A percentile compares a stretch with the other conserved stretches of the same genome.
phyloP scores from a whole-genome alignment of 768 basidiomycete genomes.

The Mycena alexandri region DNA sequence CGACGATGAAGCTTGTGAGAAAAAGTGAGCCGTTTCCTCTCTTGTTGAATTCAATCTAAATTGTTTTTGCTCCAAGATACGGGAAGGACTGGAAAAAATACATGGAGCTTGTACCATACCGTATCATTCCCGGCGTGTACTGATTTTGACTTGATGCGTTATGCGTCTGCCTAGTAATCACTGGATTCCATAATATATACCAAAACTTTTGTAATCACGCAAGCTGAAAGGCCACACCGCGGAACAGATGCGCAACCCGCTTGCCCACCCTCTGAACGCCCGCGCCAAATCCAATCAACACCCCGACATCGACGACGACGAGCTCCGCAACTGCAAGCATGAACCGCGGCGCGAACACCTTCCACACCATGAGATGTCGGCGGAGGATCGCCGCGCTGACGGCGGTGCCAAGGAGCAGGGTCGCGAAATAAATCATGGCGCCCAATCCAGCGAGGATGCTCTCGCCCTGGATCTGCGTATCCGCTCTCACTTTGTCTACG shows the following conservation, averaged over 20 bases:
- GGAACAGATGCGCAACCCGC: slow-evolving; percentile 45
- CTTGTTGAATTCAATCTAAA: slow-evolving; percentile 8
- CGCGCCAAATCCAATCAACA: slow-evolving; percentile 72
- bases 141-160: slow-evolving; percentile 45
- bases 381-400: slow-evolving; percentile 80
- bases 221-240: slow-evolving; percentile 13
- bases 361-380: slow-evolving; percentile 98
- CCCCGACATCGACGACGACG: slow-evolving; percentile 76
- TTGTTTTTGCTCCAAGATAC: slow-evolving; percentile 66
- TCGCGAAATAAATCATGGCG: slow-evolving; percentile 76
- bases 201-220: not conserved
- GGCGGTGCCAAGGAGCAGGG: slow-evolving; percentile 76
- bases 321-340: slow-evolving; percentile 81
- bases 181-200: too few species aligned
- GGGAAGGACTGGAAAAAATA: slow-evolving; percentile 90
- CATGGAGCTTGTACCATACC: slow-evolving; percentile 76
- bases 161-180: too few species aligned
- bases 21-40: slow-evolving; percentile 70
- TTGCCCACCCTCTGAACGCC: slow-evolving; percentile 62
- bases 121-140: slow-evolving; percentile 80
- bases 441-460: slow-evolving; percentile 69
- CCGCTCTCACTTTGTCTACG: slow-evolving; percentile 37
- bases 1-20: slow-evolving; percentile 92
- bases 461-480: slow-evolving; percentile 52
- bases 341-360: slow-evolving; percentile 96